Percentiles rank a stretch among this genome's conserved stretches.
These are phyloP conservation scores for Blastobotrys robertii DNA, from an alignment of 805 yeast genomes.

Conservation along the genomic window DNA sequence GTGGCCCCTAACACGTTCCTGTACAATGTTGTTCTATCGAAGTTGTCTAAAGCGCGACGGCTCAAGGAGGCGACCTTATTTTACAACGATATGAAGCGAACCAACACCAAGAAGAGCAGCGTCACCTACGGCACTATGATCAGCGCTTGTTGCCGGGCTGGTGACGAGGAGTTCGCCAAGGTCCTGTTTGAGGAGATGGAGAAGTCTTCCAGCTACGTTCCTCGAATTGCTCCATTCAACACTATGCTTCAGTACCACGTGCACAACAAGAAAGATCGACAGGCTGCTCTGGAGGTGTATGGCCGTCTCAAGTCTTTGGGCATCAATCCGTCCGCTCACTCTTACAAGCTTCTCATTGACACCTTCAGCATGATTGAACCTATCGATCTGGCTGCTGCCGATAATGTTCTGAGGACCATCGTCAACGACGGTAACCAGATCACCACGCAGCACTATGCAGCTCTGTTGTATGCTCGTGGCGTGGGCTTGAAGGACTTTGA, in stretches of 20 bases:
- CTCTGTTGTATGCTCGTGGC: constrained; percentile 31
- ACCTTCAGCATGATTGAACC: constrained; percentile 26
- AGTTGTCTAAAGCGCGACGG: constrained; percentile 30
- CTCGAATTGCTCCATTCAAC: constrained; percentile 31
- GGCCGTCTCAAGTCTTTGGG: constrained; percentile 20
- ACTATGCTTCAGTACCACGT: constrained; percentile 31
- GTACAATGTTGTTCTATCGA: constrained; percentile 28
- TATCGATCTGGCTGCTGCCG: constrained; percentile 27
- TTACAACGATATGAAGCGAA: constrained; percentile 25
- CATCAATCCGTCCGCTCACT: constrained; percentile 27
- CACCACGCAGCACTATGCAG: constrained; percentile 29
- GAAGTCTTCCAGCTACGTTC: constrained; percentile 19
- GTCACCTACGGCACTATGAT: constrained; percentile 33
- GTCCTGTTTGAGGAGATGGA: constrained; percentile 29
- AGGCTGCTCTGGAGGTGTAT: constrained; percentile 25
- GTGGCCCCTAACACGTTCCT: constrained; percentile 26
- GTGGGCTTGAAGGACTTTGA: constrained; percentile 26
- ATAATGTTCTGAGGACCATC: constrained; percentile 26
- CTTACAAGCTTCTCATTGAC: constrained; percentile 34
- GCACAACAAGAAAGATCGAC: constrained; percentile 23
- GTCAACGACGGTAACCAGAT: constrained; percentile 21
- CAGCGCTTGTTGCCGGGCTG: constrained; percentile 30
- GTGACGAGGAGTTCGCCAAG: constrained; percentile 25
- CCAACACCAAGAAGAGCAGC: constrained; percentile 19
- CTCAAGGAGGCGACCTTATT: constrained; percentile 24